Base-by-base conservation (phyloP, 352 stramenopile species). In the Poterioochromonas sp. region DNA sequence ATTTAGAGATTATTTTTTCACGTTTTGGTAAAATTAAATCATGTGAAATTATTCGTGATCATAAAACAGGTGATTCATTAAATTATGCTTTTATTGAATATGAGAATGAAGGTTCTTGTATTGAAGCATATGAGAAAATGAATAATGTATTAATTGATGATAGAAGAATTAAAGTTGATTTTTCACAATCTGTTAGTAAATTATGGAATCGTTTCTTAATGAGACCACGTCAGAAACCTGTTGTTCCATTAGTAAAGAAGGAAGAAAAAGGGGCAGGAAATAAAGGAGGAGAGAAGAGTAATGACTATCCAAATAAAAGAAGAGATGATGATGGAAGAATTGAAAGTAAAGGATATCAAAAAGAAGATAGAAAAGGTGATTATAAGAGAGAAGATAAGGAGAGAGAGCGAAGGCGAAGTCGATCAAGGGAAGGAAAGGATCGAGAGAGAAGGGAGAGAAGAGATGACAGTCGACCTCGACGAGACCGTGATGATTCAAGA, bases 31-130 rank as follows among this genome's bases (percentile, higher is more conserved):
- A 80, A 3, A 73, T 87, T 18, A 86, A 82, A 78, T 79, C 51
- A 8, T 86, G 83, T 58, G 90, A 98, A 74, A 97, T 98, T 68
- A 96, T 98, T 81, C 90, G 94, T 1, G 96, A 99, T 82, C 90
- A 87, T 60, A 96, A 99, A 81, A 98, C 95, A 0, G 95, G 95
- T 8, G 91, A 96, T 79, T 97, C 91, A 68, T 83, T 99, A 29
- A 97, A 97, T 80, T 99, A 98, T 85, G 95, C 93, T 1, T 99
- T 99, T 84, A 90, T 98, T 20, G 94, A 98, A 86, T 99, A 99
- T 84, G 91, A 89, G 44, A 91, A 92, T 64, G 90, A 95, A 1
- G 83, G 94, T 63, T 87, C 95, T 79, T 97, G 93, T 73, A 88
- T 93, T 73, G 87, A 98, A 83, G 96, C 96, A 11, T 99, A 98